These are phyloP conservation scores for Chloropicon primus DNA, from an alignment of 139 green algal species.

Conservation along the genomic window DNA sequence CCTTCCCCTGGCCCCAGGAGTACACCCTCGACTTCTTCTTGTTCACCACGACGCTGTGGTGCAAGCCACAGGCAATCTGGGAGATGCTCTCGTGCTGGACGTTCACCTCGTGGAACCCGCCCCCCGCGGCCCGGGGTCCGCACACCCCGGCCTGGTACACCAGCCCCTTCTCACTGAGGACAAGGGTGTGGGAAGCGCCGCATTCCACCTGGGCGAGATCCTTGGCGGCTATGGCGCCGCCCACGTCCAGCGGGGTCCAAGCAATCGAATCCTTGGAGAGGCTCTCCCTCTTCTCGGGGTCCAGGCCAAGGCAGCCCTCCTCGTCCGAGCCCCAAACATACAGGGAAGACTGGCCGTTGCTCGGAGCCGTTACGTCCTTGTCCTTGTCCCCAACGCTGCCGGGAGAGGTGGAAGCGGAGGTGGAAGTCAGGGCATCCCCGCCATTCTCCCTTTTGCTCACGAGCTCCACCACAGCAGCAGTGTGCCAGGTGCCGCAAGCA, in stretches of 20 bases:
- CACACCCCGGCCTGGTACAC: not conserved
- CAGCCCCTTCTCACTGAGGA: not conserved
- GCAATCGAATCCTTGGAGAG: not conserved
- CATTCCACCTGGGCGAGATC: not conserved
- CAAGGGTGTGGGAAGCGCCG: not conserved
- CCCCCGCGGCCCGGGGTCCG: too few relatives aligned
- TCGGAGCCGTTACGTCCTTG: not conserved
- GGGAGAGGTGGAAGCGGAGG: not conserved
- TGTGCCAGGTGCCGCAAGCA: constrained; percentile 85
- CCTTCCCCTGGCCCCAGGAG: not conserved
- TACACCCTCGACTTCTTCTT: not conserved
- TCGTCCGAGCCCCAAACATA: not conserved
- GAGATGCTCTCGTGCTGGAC: not conserved
- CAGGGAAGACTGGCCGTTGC: not conserved
- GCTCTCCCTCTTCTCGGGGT: not conserved
- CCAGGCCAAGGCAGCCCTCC: not conserved
- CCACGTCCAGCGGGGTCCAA: not conserved
- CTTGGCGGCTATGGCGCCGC: not conserved
- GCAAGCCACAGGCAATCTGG: not conserved
- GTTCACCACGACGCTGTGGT: not conserved
- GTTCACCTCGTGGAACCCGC: not conserved
- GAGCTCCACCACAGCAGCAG: constrained; percentile 58
- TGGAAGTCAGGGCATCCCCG: too few relatives aligned
- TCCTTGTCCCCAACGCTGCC: too few relatives aligned
- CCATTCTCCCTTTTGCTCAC: too few relatives aligned